These are phyloP conservation scores for Vitis hybrid DNA, from an alignment of 177 flowering plant species.

Conservation along the genomic window DNA sequence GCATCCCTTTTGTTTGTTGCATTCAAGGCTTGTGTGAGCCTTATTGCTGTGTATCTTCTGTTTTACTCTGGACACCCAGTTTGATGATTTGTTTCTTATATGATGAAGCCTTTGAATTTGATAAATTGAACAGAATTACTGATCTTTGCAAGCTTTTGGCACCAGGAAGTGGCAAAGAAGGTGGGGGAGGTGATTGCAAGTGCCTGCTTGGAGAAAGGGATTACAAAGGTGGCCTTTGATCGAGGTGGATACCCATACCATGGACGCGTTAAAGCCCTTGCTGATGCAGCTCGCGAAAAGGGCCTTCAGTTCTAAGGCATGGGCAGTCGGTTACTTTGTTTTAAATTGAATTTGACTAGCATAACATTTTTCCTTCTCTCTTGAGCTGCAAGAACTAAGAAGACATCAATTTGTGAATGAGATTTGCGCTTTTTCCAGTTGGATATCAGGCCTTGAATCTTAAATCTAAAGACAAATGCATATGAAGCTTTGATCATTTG, in stretches of 20 bases:
- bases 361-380: neutral
- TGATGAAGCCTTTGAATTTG: neutral
- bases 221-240: slow-evolving; percentile 86
- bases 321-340: neutral
- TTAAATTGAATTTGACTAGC: neutral
- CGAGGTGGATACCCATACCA: slow-evolving; percentile 95
- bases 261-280: slow-evolving; percentile 89
- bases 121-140: no score
- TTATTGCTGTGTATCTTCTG: neutral
- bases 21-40: neutral
- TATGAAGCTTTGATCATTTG: no score
- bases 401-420: neutral
- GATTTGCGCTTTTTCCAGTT: neutral
- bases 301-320: slow-evolving; percentile 72
- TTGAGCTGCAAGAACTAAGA: neutral
- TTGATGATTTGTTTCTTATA: neutral
- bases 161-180: slow-evolving; percentile 87
- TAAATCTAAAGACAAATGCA: no score
- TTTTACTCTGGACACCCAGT: neutral
- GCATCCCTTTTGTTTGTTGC: neutral
- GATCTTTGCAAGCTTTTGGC: slow-evolving; percentile 7
- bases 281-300: slow-evolving; percentile 87
- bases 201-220: slow-evolving; percentile 88
- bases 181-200: slow-evolving; percentile 89
- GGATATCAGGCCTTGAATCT: no score